Evolutionary conservation across 2,329 filamentous ascomycete genomes (phyloP), one percentile per base, ranked within the genome.

Genomic region (Coniochaeta sp.): DNA sequence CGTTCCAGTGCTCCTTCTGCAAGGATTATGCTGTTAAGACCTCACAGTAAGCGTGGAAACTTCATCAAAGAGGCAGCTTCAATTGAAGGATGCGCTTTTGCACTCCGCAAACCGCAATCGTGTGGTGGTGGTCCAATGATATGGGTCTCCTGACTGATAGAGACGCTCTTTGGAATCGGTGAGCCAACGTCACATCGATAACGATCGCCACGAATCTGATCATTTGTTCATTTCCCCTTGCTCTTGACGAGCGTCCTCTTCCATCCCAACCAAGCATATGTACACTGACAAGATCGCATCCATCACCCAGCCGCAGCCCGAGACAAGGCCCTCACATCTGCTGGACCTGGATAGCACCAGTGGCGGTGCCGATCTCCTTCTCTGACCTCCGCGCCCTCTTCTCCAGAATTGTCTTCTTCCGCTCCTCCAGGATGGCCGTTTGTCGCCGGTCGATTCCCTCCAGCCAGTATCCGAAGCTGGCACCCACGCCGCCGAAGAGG

Each of bases 381-480:
- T 87, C 83, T 62, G 87, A 88, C 73, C 88, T 87, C 76, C 91
- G 82, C 74, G 87, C 87, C 73, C 95, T 83, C 87, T 98, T 98
- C 80, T 96, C 93, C 61, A 98, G 79, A 66, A 99, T 82, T 60
- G 81, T 76, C 67, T 89, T 82, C 80, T 92, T 93, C 72, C 93
- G 87, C 72, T 93, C 89, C 66, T 82, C 79, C 62, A 99, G 79
- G 64, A 92, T 83, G 66, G 85, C 84, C 67, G 88, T 83, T 77
- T 98, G 93, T 73, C 87, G 83, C 70, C 90, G 80, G 75, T 97
- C 91, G 60, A 98, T 90, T 64, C 91, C 90, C 79, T 93, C 88
- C 68, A 99, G 81, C 92, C 93, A 99, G 82, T 97, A 97, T 68
- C 95, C 95, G 78, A 98, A 97, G 77, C 89, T 91, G 68, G 88